Evolutionary conservation across 352 stramenopile genomes (phyloP), one percentile per base, ranked within the genome.

Genomic region (Phytophthora chlamydospora): DNA sequence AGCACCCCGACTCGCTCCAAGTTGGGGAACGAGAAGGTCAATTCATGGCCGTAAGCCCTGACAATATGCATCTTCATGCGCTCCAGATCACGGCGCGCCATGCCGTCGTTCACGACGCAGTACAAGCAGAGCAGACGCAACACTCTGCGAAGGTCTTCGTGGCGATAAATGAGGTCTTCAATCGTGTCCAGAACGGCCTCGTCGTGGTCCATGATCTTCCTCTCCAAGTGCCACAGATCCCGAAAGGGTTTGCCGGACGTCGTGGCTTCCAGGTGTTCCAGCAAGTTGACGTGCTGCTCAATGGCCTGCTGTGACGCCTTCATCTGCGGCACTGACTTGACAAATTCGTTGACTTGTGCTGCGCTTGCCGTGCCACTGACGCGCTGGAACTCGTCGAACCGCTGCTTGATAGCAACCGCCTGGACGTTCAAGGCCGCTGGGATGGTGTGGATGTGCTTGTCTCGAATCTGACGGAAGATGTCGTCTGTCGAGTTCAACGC

Each of bases 1-100:
- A 93, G 62, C 19, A 95, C 58, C 0, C 78, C 66, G 3, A 91
- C 39, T 4, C 71, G 68, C 39, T 79, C 71, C 13, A 95, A 51
- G 27, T 84, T 91, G 13, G 75, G 73, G 42, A 93, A 85, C 6
- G 80, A 89, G 38, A 90, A 89, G 4, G 90, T 49, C 27, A 92
- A 42, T 34, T 91, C 84, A 44, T 91, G 78, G 3, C 86, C 86
- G 54, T 95, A 93, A 12, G 78, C 79, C 46, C 83, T 57, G 11
- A 91, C 74, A 6, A 95, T 27, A n/a, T 80, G 65, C 53, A 85
- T 54, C 46, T 88, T 87, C 29, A 91, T 55, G 7, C 58, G 63
- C 29, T 80, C 64, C 4, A 91, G 57, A 19, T 76, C 66, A 0
- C 51, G 40, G 4, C 50, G 60, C 4, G 17, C 21, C 13, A 95